Evolutionary conservation across 1,284 basidiomycete genomes (phyloP).

Genomic region (Coniophora puteana): DNA sequence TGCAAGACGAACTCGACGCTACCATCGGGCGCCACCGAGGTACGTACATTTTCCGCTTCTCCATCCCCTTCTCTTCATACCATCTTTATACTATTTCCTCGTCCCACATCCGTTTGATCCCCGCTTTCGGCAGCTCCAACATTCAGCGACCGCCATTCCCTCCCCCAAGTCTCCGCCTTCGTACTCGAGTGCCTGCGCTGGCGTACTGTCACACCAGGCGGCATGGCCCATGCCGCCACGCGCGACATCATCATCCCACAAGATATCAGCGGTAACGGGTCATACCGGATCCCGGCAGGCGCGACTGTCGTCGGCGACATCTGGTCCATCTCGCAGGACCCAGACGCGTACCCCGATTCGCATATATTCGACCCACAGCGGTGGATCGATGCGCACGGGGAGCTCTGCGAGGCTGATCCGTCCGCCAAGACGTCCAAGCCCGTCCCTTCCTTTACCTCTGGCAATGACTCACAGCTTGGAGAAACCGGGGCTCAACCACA

Average conservation of each 20-base stretch:
- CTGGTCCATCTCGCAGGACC: slow-evolving; percentile 11
- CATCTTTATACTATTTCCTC: not conserved
- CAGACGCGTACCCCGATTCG: slow-evolving; percentile 5
- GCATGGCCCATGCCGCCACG: slow-evolving; percentile 8
- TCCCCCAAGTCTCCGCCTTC: slow-evolving; percentile 23
- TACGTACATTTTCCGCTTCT: not conserved
- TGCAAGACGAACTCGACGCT: slow-evolving; percentile 58
- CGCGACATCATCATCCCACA: slow-evolving; percentile 12
- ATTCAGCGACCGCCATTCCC: slow-evolving; percentile 18
- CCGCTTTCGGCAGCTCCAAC: slow-evolving; percentile 19
- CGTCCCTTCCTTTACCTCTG: too few species aligned
- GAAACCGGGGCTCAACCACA: too few species aligned
- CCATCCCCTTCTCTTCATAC: not conserved
- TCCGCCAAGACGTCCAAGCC: too few species aligned
- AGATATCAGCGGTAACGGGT: too few species aligned
- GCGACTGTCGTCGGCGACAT: slow-evolving; percentile 11
- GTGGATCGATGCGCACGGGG: slow-evolving; percentile 4
- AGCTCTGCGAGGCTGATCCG: slow-evolving; percentile 1
- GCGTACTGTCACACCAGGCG: slow-evolving; percentile 25
- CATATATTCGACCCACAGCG: slow-evolving; percentile 11
- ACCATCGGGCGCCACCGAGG: slow-evolving; percentile 50
- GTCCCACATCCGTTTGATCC: not conserved
- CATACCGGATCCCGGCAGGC: slow-evolving; percentile 10
- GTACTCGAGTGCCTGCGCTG: slow-evolving; percentile 22
- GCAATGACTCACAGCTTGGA: too few species aligned